phyloP scores from a whole-genome alignment of 306 rosid species.

The Dalbergia cochinchinensis region DNA sequence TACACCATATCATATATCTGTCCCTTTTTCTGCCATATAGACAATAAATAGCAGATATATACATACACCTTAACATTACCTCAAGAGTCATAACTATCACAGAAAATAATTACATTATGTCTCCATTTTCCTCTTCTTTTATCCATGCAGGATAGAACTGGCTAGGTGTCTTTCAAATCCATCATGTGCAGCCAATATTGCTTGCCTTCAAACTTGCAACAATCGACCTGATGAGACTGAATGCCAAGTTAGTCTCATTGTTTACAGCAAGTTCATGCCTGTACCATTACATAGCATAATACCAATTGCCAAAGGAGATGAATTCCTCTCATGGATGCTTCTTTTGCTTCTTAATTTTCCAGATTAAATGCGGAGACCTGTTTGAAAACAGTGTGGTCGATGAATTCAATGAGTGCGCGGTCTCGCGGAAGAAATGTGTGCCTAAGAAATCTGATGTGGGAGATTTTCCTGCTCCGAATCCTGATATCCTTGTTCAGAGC shows the following conservation, averaged over 20 bases:
- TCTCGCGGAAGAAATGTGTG: slow-evolving; percentile 91
- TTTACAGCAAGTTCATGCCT: slow-evolving; percentile 14
- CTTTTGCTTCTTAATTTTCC: slow-evolving; percentile 37
- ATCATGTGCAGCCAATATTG: slow-evolving; percentile 90
- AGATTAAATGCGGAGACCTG: slow-evolving; percentile 94
- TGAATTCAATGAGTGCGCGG: slow-evolving; percentile 95
- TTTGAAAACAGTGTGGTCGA: slow-evolving; percentile 93
- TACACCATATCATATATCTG: slow-evolving; percentile 36
- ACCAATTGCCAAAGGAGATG: neutral
- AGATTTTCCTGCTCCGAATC: slow-evolving; percentile 87
- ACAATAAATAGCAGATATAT: neutral
- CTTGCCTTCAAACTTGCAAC: slow-evolving; percentile 98
- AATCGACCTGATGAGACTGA: slow-evolving; percentile 95
- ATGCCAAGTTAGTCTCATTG: slow-evolving; percentile 77
- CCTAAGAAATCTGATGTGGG: slow-evolving; percentile 95
- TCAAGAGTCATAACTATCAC: neutral
- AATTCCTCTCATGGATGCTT: slow-evolving; percentile 40
- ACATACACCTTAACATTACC: neutral
- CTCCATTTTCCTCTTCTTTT: slow-evolving; percentile 41
- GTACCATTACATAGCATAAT: neutral
- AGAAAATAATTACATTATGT: slow-evolving; percentile 10
- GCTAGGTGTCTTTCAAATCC: slow-evolving; percentile 89
- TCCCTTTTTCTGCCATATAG: neutral
- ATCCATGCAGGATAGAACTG: slow-evolving; percentile 78
- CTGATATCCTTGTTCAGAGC: slow-evolving; percentile 77